Evolutionary conservation across 805 yeast species (phyloP), one percentile per base, ranked within the genome.

Genomic region (Teunomyces cretensis): DNA sequence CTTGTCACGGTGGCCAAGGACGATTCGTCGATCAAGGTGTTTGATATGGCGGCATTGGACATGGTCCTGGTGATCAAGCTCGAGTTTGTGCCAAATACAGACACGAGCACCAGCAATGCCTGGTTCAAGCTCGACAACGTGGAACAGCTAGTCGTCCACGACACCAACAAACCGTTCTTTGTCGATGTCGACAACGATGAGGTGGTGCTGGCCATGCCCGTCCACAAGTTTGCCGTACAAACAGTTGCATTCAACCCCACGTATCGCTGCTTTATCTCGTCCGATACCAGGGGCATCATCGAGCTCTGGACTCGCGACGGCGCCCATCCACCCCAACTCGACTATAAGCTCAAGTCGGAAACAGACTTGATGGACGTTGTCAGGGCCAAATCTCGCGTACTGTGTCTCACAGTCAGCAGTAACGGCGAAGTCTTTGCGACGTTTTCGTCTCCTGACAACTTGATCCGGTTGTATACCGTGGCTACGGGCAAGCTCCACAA

Each of bases 281-380:
- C 50, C 5, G 65, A 61, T 40, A 30, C 31, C 2, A 50, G 39
- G 36, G 63, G 65, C 2, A 43, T 60, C 3, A 42, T 60, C 3
- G 65, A 61, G 42, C 48, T 51, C 31, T 61, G 64, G 64, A 8
- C 19, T 6, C 51, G 46, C 9, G 17, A 36, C 9, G 28, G 28
- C 12, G 28, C 12, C 3, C 12, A 9, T 26, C 31, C 44, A 9
- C 8, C 3, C n/a, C 17, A 17, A 1, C 32, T 44, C 4, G 57
- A 54, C 11, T 75, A 70, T 54, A 58, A 60, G 30, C 51, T 55
- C 48, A 74, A 75, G 49, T 59, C 72, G 27, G 55, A 62, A 33
- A 75, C 79, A 0, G 70, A 71, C 47, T 50, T 60, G 38, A 53
- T 67, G 46, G 67, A 64, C 13, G 51, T 71, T 38, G 55, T 49